Evolutionary conservation across 2,329 filamentous ascomycete genomes (phyloP), one percentile per base, ranked within the genome.

Genomic region (Cordyceps farinosa): DNA sequence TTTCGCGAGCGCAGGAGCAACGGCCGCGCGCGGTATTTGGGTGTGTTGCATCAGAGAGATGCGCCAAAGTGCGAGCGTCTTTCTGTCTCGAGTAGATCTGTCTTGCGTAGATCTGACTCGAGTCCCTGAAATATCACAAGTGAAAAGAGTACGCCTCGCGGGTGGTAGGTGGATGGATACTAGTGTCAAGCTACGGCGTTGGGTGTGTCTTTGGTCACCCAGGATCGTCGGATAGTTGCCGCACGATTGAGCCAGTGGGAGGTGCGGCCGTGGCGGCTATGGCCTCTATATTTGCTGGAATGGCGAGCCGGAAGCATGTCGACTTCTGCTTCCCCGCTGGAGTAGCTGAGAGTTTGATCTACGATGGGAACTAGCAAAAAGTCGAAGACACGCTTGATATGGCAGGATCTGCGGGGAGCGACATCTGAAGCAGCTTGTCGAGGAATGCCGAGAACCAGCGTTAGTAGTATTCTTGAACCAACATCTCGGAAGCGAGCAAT

Each of bases 401-500:
- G 44, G 22, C 40, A 8, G 36, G 2, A 36, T 55, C 10, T 17
- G 51, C 42, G 34, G 58, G 40, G 29, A 34, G 15, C 34, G 30
- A 45, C n/a, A 27, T 50, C 51, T 56, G n/a, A 50, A 40, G 42
- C 27, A 27, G 27, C 50, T 54, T 61, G 58, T 45, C 42, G 58
- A 62, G 60, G 51, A 62, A 62, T 55, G 51, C 34, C 60, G 10
- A 34, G 42, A 22, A 32, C 34, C 6, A n/a, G 17, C 6, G 63
- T 64, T 64, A 64, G 63, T 40, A 58, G 63, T 34, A 61, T 64
- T 38, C 63, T 64, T 60, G 47, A 56, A 45, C 48, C 38, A 53
- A 7, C 36, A 36, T 47, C 48, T 44, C 32, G 29, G 10, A 4
- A 44, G 9, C 1, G 44, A 42, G 27, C 32, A 40, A 3, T 11